These are phyloP conservation scores for Mycena epipterygia DNA, from an alignment of 768 basidiomycete genomes.

Conservation along the genomic window DNA sequence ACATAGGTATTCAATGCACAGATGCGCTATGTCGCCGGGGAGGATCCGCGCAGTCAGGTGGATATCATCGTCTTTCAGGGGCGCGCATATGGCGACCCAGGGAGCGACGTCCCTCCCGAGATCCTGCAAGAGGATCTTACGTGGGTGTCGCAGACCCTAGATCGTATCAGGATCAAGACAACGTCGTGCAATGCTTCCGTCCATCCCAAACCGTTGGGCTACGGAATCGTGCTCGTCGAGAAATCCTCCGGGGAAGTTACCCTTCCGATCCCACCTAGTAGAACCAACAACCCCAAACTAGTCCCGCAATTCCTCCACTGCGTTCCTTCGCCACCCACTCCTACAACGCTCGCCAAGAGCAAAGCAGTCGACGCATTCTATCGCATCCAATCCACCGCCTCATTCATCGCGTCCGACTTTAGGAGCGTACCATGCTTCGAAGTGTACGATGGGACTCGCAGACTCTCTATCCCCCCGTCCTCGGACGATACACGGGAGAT, in stretches of 20 bases:
- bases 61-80: constrained; percentile 23
- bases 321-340: constrained; percentile 1
- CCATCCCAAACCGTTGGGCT: constrained; percentile 17
- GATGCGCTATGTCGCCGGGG: constrained; percentile 15
- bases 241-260: constrained; percentile 17
- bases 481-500: constrained; percentile 20
- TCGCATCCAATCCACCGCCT: constrained; percentile 26
- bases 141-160: constrained; percentile 18
- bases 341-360: background rate
- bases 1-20: constrained; percentile 24
- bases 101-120: constrained; percentile 2
- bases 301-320: constrained; percentile 1
- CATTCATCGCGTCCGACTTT: constrained; percentile 6
- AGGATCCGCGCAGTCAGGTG: background rate
- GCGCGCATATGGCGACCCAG: background rate
- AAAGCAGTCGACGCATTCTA: constrained; percentile 16
- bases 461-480: constrained; percentile 20
- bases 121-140: constrained; percentile 5
- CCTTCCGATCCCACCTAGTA: constrained; percentile 13
- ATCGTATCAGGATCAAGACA: constrained; percentile 13
- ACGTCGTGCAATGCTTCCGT: constrained; percentile 11
- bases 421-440: constrained; percentile 12
- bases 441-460: constrained; percentile 23
- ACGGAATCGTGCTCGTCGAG: constrained; percentile 24
- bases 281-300: background rate